Evolutionary conservation across 2,329 filamentous ascomycete genomes (phyloP), one percentile per base, ranked within the genome.

Genomic region (Graphiopsis chlorocephala): DNA sequence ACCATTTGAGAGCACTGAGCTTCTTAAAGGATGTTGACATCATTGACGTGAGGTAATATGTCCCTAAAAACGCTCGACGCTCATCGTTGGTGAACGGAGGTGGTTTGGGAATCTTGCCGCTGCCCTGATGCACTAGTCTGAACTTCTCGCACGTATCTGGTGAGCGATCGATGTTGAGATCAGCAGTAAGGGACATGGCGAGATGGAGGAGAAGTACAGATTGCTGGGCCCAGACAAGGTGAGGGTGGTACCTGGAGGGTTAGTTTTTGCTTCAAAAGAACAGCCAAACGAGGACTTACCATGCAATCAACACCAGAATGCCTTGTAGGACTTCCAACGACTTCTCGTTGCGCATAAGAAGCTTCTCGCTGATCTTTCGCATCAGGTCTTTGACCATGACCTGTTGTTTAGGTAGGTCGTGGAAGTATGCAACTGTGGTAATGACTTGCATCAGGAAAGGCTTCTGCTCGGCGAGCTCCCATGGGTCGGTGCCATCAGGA

Each of bases 291-390:
- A 4, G 7, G 6, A 38, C 59, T 29, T 38, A 59, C 63, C 65
- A 68, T 12, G 58, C 33, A 1, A 70, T 57, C 48, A 68, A 45
- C 6, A 67, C 56, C 15, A 72, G 50, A 33, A 74, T 68, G 7
- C 65, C 70, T 52, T 74, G 71, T n/a, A 75, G 35, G 35, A 74
- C 58, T 26, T 73, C 73, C 15, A 74, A 38, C 3, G 67, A 69
- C 59, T 74, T 74, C 65, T 75, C 73, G 33, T 69, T 70, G 15
- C 73, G 71, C 26, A 74, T 67, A 42, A 75, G 66, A 15, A 74
- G 69, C 23, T 71, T 64, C 53, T 74, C 69, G 35, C 68, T 70
- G 29, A 75, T 64, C n/a, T 72, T 69, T 6, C 70, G 68, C 64
- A 73, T 71, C 23, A 75, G 56, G 29, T 71, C 65, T 64, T 70